Evolutionary conservation across 768 basidiomycete genomes (phyloP).

Genomic region (Tylopilus vinaceipallidus): DNA sequence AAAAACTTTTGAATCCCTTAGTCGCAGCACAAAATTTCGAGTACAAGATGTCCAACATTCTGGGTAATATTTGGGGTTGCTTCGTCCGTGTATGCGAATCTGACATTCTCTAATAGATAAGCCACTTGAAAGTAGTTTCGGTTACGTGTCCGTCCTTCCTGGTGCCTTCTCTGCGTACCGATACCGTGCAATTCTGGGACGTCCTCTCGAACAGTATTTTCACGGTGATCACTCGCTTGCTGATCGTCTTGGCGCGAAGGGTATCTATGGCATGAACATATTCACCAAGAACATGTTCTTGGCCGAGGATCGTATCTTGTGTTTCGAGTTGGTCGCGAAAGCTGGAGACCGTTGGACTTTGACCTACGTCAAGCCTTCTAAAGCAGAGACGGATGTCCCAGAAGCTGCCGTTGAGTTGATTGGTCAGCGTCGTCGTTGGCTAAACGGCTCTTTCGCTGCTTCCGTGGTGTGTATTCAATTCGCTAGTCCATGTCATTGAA

Average conservation of each 20-base stretch:
- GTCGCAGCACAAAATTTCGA: conserved; percentile 97
- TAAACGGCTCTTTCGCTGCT: conserved; percentile 95
- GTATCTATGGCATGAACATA: conserved; percentile 95
- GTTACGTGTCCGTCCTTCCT: conserved; percentile 92
- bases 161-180: conserved; percentile 97
- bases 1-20: conserved; percentile 86
- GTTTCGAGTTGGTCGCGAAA: conserved; percentile 96
- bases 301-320: conserved; percentile 95
- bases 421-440: conserved; percentile 93
- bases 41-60: conserved; percentile 98
- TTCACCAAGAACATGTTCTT: conserved; percentile 94
- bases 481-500: neutral
- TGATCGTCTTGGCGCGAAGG: conserved; percentile 88
- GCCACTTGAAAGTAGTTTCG: conserved; percentile 92
- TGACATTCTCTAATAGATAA: conserved; percentile 55
- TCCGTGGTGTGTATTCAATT: conserved; percentile 61
- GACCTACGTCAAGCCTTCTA: conserved; percentile 90
- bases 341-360: conserved; percentile 84
- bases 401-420: conserved; percentile 91
- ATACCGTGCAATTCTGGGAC: conserved; percentile 87
- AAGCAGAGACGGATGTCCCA: conserved; percentile 95
- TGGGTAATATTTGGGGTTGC: conserved; percentile 46
- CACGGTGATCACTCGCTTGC: conserved; percentile 88
- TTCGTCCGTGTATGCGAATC: neutral
- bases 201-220: conserved; percentile 83